These are phyloP conservation scores for Tolypocladium tundrense DNA, from an alignment of 2,329 filamentous ascomycete species.

Conservation along the genomic window DNA sequence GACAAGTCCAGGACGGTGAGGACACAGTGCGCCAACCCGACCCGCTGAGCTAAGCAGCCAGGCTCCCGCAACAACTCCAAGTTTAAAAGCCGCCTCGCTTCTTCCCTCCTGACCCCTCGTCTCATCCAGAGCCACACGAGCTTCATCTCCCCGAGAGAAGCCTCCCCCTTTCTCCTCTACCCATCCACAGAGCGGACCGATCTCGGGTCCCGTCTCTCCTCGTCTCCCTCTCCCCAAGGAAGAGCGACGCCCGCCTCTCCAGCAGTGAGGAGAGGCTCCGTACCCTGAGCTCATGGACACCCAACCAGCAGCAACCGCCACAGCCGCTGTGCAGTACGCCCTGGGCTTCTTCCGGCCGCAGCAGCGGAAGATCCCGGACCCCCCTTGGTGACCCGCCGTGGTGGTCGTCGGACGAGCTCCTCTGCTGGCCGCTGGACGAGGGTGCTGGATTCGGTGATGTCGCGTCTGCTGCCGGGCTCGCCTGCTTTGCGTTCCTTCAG, in stretches of 20 bases:
- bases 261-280: constrained; percentile 9
- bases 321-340: background rate
- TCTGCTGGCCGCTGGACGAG: background rate
- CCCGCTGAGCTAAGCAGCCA: too few relatives aligned
- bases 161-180: background rate
- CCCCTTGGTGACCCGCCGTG: constrained; percentile 8
- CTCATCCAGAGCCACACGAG: background rate
- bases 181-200: background rate
- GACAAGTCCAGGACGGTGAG: too few relatives aligned
- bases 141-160: background rate
- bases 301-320: background rate
- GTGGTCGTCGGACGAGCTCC: constrained; percentile 3
- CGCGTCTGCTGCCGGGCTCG: background rate
- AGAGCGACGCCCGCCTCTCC: constrained; percentile 3
- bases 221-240: background rate
- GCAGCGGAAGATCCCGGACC: constrained; percentile 6
- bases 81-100: too few relatives aligned
- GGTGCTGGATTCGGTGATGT: too few relatives aligned
- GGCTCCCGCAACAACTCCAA: too few relatives aligned
- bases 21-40: too few relatives aligned
- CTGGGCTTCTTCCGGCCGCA: constrained; percentile 8
- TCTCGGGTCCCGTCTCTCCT: background rate
- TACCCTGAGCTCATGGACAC: constrained; percentile 12
- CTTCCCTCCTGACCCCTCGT: background rate
- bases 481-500: background rate